phyloP scores from a whole-genome alignment of 108 stramenopile genomes.

The Skeletonema menzelii region DNA sequence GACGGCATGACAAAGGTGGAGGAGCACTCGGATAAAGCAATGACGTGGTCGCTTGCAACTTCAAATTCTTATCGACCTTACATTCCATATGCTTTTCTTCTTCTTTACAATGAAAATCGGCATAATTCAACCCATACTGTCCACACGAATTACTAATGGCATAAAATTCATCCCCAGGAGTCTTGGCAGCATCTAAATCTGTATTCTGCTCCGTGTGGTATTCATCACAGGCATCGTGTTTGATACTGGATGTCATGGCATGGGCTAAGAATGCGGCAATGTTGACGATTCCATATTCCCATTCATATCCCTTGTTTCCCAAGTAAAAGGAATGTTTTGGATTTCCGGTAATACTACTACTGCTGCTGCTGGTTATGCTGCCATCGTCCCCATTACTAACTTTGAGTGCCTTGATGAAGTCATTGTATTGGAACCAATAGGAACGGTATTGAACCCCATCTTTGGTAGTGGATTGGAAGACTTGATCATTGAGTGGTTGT shows the following conservation, averaged over 20 bases:
- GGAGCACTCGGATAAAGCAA: conserved; percentile 35
- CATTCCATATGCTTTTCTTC: conserved; percentile 49
- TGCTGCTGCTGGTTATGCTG: too few relatives aligned
- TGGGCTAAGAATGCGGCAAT: conserved; percentile 34
- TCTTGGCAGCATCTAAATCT: neutral
- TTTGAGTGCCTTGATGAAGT: neutral
- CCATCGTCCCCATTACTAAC: neutral
- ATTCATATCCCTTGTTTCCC: conserved; percentile 7
- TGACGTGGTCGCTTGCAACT: conserved; percentile 31
- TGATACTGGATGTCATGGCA: conserved; percentile 35
- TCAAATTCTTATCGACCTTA: conserved; percentile 35
- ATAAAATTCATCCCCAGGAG: conserved; percentile 11
- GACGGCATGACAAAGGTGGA: conserved; percentile 39
- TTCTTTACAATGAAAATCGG: conserved; percentile 26
- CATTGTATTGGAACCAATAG: conserved; percentile 3
- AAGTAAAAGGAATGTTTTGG: conserved; percentile 9
- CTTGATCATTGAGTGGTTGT: neutral
- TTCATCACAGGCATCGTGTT: conserved; percentile 40
- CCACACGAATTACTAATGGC: conserved; percentile 50
- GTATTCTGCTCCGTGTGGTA: conserved; percentile 31
- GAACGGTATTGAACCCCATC: neutral
- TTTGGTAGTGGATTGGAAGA: neutral
- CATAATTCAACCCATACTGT: conserved; percentile 39
- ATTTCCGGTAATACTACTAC: neutral
- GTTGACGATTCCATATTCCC: conserved; percentile 25